Evolutionary conservation across 192 early-diverging fungal genomes (phyloP), one percentile per base, ranked within the genome.

Genomic region (Rhizoclosmatium sp.): DNA sequence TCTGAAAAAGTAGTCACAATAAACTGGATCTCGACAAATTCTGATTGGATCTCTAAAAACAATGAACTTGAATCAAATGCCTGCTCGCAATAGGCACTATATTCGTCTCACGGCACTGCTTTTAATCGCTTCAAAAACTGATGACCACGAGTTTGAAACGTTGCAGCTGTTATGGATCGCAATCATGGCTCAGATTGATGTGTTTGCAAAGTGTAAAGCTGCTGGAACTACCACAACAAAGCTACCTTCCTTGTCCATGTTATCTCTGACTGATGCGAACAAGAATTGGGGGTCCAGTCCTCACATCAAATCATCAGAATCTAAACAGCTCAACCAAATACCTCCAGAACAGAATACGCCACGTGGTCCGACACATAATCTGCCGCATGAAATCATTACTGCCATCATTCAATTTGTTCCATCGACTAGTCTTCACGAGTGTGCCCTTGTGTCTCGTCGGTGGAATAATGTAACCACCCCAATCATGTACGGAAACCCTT

Each of bases 21-120:
- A 21, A 83, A 87, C 60, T 87, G 86, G 86, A 49, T 69, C 48
- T 31, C 31, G 31, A 31, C 31, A 31, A 31, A 31, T 31, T 31
- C 31, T 31, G 31, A 31, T 31, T 31, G 31, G 31, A 31, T 31
- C 31, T 31, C 31, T 31, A 31, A 31, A 31, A 31, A 31, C 31
- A 31, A 31, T 31, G 31, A 31, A 31, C 31, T 31, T 31, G 31
- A 31, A 31, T 31, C 31, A 31, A 31, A 31, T 31, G 31, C 31
- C 31, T 31, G 31, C 31, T 31, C 31, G 31, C 31, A 31, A 31
- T 31, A 31, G 0, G 60, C 60, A 62, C 60, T 31, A 40, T 21
- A 21, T 23, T 7, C 60, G 60, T 62, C 60, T 62, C 14, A 21
- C 60, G 23, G 60, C 60, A 21, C 23, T 62, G 23, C 9, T 62